Evolutionary conservation across 208 protist species (phyloP).

Genomic region (Acanthamoeba sp.): DNA sequence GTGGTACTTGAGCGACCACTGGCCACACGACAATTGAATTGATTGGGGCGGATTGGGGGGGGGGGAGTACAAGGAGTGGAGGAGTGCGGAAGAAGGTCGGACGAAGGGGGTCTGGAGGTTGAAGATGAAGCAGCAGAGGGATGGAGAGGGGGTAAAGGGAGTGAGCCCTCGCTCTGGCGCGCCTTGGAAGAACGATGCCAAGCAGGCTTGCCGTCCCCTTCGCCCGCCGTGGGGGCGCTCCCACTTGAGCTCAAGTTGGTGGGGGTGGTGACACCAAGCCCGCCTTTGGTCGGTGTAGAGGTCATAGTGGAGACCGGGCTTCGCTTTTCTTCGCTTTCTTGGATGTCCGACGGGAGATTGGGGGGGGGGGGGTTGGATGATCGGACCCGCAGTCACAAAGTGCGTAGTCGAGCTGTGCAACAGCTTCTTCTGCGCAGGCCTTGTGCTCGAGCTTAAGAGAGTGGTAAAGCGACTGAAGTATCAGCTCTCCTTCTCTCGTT

Average conservation of each 20-base stretch:
- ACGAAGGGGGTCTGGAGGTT: neutral
- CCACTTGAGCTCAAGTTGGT: neutral
- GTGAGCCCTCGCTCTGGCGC: neutral
- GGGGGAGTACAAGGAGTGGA: neutral
- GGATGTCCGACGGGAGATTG: no score
- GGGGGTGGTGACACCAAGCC: neutral
- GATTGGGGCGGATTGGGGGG: neutral
- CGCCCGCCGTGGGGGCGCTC: neutral
- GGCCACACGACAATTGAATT: no score
- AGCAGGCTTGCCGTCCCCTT: slow-evolving; percentile 9
- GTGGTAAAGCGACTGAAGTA: no score
- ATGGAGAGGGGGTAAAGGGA: neutral
- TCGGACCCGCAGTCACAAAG: no score
- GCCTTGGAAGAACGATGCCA: neutral
- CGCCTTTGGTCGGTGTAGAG: neutral
- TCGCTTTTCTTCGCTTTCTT: neutral
- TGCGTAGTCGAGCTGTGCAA: no score
- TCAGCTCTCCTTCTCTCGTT: no score
- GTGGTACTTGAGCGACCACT: no score
- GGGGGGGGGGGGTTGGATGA: no score
- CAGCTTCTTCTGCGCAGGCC: no score
- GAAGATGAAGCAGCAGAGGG: neutral
- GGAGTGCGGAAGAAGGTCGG: neutral
- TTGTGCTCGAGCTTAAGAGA: no score
- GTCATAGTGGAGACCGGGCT: neutral